Base-by-base conservation (phyloP, 345 rosid genomes). In the Diplotaxis tenuifolia region DNA sequence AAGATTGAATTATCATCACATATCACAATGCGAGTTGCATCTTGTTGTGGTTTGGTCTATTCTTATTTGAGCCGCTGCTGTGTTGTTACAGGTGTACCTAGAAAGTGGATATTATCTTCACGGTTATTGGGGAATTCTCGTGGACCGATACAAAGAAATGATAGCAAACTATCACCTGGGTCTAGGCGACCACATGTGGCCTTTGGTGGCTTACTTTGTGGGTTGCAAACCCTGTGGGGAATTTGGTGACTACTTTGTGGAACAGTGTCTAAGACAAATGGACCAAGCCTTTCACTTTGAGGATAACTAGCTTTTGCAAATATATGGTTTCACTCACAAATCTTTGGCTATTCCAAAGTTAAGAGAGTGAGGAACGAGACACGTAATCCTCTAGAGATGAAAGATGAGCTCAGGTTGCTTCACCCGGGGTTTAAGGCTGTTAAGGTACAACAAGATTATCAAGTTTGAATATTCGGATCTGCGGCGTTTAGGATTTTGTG, bases 151-250 rank as follows among this genome's bases (percentile, higher is more conserved):
- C 2, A 93, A 90, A 78, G 88, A 86, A 62, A 88, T 85, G 93
- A 85, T 86, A 18, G 87, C 83, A 71, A 88, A 88, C 47, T 85
- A 88, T 61, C 91, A 75, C 27, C 88, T 88, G 0, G 93, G 88
- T 20, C 70, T 86, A 25, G 93, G 93, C 8, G 96, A 88, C 71
- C 87, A 83, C 49, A 75, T 91, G 9, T 90, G 93, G 96, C 96
- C 96, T 10, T 80, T 89, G 66, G 96, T 89, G 20, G 88, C 96
- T 74, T 91, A 89, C 80, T 87, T 89, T 65, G 91, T 88, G 77
- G 96, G 96, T 58, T 89, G 96, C 84, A 87, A 89, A 77, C 96
- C 90, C 0, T 87, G 93, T 29, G 91, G 87, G 25, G 86, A 86
- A 59, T 81, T 87, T 16, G 86, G 88, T 4, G 87, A 86, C 78